These are phyloP conservation scores for Westerdykella sp. DNA, from an alignment of 2,329 filamentous ascomycete genomes.

Conservation along the genomic window DNA sequence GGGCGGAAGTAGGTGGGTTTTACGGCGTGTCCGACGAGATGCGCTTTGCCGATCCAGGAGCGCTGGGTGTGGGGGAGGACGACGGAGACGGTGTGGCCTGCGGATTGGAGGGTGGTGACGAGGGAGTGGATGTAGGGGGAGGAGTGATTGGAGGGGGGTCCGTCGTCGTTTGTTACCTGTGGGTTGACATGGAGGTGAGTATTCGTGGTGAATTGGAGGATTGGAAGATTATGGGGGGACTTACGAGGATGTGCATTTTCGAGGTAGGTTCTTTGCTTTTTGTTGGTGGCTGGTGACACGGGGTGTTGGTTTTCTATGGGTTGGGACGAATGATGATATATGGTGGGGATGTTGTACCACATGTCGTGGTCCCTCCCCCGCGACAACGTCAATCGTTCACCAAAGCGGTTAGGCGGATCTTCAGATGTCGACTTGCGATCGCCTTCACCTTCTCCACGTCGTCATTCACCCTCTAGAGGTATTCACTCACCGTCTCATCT, in stretches of 20 bases:
- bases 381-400: too few species aligned
- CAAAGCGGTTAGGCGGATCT: too few species aligned
- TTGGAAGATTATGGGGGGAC: slow-evolving; percentile 3
- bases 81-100: slow-evolving; percentile 84
- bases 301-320: neutral
- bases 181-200: neutral
- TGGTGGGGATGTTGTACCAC: too few species aligned
- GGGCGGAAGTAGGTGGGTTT: slow-evolving; percentile 79
- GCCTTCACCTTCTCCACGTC: too few species aligned
- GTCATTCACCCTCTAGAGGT: too few species aligned
- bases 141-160: slow-evolving; percentile 45
- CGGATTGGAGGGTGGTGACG: slow-evolving; percentile 45
- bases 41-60: slow-evolving; percentile 98
- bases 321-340: neutral
- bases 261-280: neutral
- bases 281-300: neutral
- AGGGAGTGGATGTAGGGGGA: slow-evolving; percentile 46
- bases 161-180: slow-evolving; percentile 48
- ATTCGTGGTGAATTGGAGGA: neutral
- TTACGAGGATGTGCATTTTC: slow-evolving; percentile 37
- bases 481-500: too few species aligned
- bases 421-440: too few species aligned
- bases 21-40: slow-evolving; percentile 84
- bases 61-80: slow-evolving; percentile 86
- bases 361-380: too few species aligned